phyloP scores from a whole-genome alignment of 2,329 filamentous ascomycete genomes.

The Talaromyces pinophilus region DNA sequence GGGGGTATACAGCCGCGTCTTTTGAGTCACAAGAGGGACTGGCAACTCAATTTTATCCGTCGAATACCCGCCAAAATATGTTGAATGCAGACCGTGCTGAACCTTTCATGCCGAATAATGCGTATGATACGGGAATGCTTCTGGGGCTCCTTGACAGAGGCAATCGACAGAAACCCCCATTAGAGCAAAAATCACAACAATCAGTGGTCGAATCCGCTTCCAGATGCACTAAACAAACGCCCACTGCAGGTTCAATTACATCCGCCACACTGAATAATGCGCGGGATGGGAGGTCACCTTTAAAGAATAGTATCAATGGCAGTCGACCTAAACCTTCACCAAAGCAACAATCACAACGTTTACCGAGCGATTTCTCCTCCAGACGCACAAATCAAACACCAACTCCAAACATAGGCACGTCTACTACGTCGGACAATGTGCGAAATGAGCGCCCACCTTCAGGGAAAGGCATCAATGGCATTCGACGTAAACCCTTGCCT shows the following conservation, averaged over 20 bases:
- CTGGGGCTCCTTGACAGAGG: slow-evolving; percentile 12
- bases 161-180: neutral
- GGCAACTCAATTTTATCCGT: slow-evolving; percentile 7
- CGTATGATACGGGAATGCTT: neutral
- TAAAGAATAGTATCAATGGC: neutral
- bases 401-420: neutral
- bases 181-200: neutral
- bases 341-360: neutral
- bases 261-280: neutral
- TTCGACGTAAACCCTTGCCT: neutral
- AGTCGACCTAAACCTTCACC: neutral
- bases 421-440: neutral
- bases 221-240: neutral
- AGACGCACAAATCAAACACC: neutral
- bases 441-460: neutral
- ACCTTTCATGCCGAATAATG: neutral
- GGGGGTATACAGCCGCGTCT: neutral
- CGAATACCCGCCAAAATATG: neutral
- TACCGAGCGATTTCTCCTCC: neutral
- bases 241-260: neutral
- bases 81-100: neutral
- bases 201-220: neutral
- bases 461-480: neutral
- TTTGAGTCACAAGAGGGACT: slow-evolving; percentile 4
- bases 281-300: neutral